A percentile compares a stretch with the other conserved stretches of the same genome.
These are phyloP conservation scores for Acer saccharum DNA, from an alignment of 345 rosid species.

Conservation along the genomic window DNA sequence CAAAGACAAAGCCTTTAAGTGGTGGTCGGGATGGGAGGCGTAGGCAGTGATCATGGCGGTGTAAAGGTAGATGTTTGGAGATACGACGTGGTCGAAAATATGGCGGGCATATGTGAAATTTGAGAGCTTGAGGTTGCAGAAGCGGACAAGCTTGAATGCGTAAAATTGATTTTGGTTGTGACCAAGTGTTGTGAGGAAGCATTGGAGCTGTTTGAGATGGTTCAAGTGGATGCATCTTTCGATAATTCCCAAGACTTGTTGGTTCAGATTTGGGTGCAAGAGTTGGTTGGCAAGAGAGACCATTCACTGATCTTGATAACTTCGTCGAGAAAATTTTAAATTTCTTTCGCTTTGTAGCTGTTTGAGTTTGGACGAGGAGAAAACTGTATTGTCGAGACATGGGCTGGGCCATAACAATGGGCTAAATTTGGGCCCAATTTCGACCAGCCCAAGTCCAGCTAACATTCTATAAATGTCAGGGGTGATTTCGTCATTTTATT, in stretches of 20 bases:
- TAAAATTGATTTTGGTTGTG: conserved; percentile 62
- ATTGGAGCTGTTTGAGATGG: conserved; percentile 79
- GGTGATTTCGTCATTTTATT: too few species aligned
- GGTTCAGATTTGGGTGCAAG: conserved; percentile 28
- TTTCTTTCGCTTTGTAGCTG: neutral
- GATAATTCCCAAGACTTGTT: conserved; percentile 36
- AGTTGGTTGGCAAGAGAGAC: neutral
- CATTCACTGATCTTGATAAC: neutral
- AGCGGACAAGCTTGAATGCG: conserved; percentile 76
- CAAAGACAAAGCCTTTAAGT: conserved; percentile 45
- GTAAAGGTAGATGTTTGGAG: conserved; percentile 66
- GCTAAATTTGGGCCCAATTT: too few species aligned
- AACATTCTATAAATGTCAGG: too few species aligned
- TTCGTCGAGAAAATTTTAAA: too few species aligned
- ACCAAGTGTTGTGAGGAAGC: conserved; percentile 53
- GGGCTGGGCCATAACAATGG: too few species aligned
- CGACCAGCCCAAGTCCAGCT: too few species aligned
- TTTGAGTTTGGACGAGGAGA: too few species aligned
- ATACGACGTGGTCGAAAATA: conserved; percentile 51
- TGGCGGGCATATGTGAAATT: conserved; percentile 62
- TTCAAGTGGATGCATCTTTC: conserved; percentile 52
- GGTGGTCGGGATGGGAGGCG: conserved; percentile 46
- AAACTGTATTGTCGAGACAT: too few species aligned
- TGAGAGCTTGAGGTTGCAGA: conserved; percentile 58
- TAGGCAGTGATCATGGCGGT: conserved; percentile 78